A percentile compares a stretch with the other conserved stretches of the same genome.
phyloP scores from a whole-genome alignment of 2,329 filamentous ascomycete genomes.

The Shiraia bambusicola region DNA sequence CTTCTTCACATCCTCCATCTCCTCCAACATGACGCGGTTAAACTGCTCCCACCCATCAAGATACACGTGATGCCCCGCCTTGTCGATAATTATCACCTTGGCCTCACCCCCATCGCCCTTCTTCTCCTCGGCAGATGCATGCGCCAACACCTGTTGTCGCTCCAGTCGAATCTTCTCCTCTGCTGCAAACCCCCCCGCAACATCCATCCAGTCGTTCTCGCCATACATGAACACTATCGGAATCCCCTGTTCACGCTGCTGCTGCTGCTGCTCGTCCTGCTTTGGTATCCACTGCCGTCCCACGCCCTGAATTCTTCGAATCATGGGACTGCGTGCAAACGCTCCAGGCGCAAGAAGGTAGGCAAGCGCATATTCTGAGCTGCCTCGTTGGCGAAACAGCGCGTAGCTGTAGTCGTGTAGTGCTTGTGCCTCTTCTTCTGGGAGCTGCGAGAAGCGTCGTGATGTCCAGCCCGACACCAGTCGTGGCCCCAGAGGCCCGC shows the following conservation, averaged over 20 bases:
- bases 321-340: conserved; percentile 83
- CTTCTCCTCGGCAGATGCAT: conserved; percentile 68
- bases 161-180: conserved; percentile 76
- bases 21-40: conserved; percentile 63
- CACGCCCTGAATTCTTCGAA: conserved; percentile 81
- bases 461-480: conserved; percentile 95
- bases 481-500: conserved; percentile 85
- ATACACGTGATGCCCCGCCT: conserved; percentile 72
- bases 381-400: conserved; percentile 88
- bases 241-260: conserved; percentile 62
- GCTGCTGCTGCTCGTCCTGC: conserved; percentile 20
- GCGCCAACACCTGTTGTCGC: conserved; percentile 59
- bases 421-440: conserved; percentile 73
- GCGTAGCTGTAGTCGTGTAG: conserved; percentile 94
- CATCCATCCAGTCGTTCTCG: conserved; percentile 98
- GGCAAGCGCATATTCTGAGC: conserved; percentile 88
- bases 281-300: conserved; percentile 65
- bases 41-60: conserved; percentile 71
- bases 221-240: conserved; percentile 95
- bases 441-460: conserved; percentile 86
- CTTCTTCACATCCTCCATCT: conserved; percentile 64
- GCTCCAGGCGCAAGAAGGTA: conserved; percentile 94
- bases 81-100: conserved; percentile 76
- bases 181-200: conserved; percentile 77
- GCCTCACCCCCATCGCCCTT: conserved; percentile 73